Conservation (phyloP, 2,329 filamentous ascomycete species). For the Cephalotrichum gorgonifer region DNA sequence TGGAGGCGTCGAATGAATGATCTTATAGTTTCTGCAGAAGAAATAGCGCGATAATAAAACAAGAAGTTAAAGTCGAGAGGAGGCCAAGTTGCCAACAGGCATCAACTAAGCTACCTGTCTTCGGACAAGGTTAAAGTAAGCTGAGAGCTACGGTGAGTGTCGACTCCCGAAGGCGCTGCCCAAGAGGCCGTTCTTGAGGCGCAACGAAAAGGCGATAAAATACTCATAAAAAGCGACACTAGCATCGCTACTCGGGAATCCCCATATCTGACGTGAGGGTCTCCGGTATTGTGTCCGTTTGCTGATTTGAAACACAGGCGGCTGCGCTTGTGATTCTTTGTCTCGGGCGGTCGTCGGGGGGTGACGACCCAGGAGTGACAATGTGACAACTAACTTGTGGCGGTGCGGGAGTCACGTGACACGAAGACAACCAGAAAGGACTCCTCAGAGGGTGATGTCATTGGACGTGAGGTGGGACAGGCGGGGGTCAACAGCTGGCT, state of each 20-base stretch:
- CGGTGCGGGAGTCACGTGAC: neutral
- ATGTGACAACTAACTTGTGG: neutral
- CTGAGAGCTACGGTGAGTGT: neutral
- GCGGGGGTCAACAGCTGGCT: neutral
- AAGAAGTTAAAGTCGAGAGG: neutral
- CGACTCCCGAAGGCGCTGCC: neutral
- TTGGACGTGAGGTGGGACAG: neutral
- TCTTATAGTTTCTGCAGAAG: neutral
- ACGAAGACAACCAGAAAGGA: neutral
- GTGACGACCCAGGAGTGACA: neutral
- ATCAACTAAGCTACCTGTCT: neutral
- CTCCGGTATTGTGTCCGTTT: neutral
- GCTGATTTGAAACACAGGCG: constrained; percentile 4
- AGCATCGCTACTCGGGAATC: constrained; percentile 1
- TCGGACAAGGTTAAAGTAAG: neutral
- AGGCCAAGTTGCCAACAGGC: neutral
- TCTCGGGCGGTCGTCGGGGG: neutral
- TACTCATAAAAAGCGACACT: neutral
- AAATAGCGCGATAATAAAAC: no score
- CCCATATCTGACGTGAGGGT: neutral
- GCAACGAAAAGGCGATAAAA: neutral
- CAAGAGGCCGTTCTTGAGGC: neutral
- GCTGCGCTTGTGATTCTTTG: neutral
- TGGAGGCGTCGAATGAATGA: neutral
- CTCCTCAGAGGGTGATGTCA: constrained; percentile 1